Conservation (phyloP, 257 asterid species). For the Craterostigma plantagineum region DNA sequence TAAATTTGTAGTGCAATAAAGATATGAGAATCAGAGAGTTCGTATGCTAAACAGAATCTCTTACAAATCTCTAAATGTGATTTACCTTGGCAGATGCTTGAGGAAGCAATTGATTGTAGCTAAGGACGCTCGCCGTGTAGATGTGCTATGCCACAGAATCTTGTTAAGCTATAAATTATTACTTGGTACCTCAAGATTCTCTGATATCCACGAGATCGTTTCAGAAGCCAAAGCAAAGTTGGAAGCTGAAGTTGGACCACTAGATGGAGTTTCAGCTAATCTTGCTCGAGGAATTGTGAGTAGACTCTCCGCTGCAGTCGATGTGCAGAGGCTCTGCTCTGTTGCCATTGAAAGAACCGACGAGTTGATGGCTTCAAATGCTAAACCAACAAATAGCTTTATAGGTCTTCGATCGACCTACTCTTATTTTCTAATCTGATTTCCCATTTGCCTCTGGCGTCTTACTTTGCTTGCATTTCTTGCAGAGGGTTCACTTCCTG, state of each 20-base stretch:
- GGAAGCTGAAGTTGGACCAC: slow-evolving; percentile 81
- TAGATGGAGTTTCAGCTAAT: slow-evolving; percentile 67
- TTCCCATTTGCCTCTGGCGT: slow-evolving; percentile 4
- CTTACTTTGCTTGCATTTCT: slow-evolving; percentile 17
- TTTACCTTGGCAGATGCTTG: slow-evolving; percentile 45
- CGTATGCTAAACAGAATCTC: too few relatives aligned
- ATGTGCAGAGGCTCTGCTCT: slow-evolving; percentile 63
- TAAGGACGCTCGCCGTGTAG: slow-evolving; percentile 85
- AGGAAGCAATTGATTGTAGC: slow-evolving; percentile 70
- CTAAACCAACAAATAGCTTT: slow-evolving; percentile 16
- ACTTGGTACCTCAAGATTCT: slow-evolving; percentile 61
- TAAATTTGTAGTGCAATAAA: neutral
- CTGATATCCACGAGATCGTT: slow-evolving; percentile 58
- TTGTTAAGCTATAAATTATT: slow-evolving; percentile 66
- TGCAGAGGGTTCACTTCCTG: slow-evolving; percentile 80
- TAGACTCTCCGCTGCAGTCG: slow-evolving; percentile 64
- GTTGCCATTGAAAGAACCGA: slow-evolving; percentile 71
- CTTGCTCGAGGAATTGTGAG: slow-evolving; percentile 90
- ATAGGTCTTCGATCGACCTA: slow-evolving; percentile 21
- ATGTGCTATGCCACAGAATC: slow-evolving; percentile 59
- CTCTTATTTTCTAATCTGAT: slow-evolving; percentile 9
- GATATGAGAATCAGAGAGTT: neutral
- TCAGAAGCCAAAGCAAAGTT: slow-evolving; percentile 62
- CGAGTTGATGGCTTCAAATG: slow-evolving; percentile 32
- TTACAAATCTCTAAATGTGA: neutral